These are phyloP conservation scores for Mucor ambiguus DNA, from an alignment of 371 early-diverging fungal genomes.

Conservation along the genomic window DNA sequence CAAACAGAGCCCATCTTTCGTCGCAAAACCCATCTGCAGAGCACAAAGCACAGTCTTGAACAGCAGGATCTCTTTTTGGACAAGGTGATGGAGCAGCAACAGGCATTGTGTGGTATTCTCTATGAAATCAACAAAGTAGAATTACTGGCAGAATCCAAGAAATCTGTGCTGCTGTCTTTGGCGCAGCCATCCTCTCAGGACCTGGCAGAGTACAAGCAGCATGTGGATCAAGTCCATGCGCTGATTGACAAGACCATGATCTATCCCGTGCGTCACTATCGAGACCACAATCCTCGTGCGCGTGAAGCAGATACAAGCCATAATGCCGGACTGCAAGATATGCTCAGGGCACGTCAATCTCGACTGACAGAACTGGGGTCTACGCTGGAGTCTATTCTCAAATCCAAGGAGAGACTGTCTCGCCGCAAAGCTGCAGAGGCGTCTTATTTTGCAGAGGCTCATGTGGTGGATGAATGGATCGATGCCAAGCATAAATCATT, in stretches of 20 bases:
- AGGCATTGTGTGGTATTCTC: slow-evolving; percentile 1
- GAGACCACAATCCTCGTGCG: slow-evolving; percentile 15
- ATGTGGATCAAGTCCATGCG: slow-evolving; percentile 7
- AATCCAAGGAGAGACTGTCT: slow-evolving; percentile 35
- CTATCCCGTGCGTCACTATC: slow-evolving; percentile 30
- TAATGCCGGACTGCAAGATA: slow-evolving; percentile 31
- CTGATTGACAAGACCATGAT: slow-evolving; percentile 4
- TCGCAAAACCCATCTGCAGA: slow-evolving; percentile 6
- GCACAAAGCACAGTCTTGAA: slow-evolving; percentile 6
- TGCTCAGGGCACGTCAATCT: slow-evolving; percentile 30
- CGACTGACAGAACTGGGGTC: slow-evolving; percentile 30
- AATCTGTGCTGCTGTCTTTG: background rate
- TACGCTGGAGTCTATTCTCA: slow-evolving; percentile 29
- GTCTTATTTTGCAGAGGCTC: slow-evolving; percentile 37
- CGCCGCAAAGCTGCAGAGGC: slow-evolving; percentile 38
- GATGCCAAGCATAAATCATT: background rate
- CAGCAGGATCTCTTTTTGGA: slow-evolving; percentile 13
- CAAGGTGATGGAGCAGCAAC: slow-evolving; percentile 15
- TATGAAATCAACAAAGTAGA: slow-evolving; percentile 10
- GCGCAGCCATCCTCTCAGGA: slow-evolving; percentile 18
- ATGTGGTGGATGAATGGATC: slow-evolving; percentile 39
- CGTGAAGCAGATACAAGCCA: slow-evolving; percentile 25
- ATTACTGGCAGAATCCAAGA: slow-evolving; percentile 17
- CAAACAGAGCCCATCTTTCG: slow-evolving; percentile 12
- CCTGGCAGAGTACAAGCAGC: slow-evolving; percentile 8